A percentile compares a stretch with the other conserved stretches of the same genome.
These are phyloP conservation scores for Cucurbita pepo DNA, from an alignment of 306 rosid genomes.

Conservation along the genomic window DNA sequence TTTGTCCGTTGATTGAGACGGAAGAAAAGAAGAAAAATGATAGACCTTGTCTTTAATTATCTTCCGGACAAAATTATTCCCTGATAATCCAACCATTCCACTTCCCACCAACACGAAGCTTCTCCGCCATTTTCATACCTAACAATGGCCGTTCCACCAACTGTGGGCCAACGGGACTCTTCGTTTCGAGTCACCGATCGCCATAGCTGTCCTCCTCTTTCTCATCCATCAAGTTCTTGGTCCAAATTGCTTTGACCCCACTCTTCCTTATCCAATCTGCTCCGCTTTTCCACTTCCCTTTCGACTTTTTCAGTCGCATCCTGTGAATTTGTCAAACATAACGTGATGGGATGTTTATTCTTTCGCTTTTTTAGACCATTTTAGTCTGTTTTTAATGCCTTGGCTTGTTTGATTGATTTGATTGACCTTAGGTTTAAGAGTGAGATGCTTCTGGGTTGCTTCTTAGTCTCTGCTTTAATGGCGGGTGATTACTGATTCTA, in stretches of 20 bases:
- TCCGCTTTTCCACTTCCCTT: not conserved
- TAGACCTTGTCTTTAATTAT: not conserved
- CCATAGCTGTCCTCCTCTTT: slow-evolving; percentile 19
- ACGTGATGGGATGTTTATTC: slow-evolving; percentile 1
- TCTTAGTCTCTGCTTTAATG: not conserved
- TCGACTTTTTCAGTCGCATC: slow-evolving; percentile 7
- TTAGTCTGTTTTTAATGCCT: not conserved
- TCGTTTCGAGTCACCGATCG: not conserved
- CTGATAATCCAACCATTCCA: not conserved
- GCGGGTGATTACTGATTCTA: not conserved
- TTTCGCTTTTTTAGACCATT: not conserved
- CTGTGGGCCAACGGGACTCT: not conserved
- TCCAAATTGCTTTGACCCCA: not conserved
- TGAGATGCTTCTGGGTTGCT: not conserved
- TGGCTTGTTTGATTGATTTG: not conserved
- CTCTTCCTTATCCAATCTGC: not conserved
- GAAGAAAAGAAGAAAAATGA: not conserved
- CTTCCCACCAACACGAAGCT: slow-evolving; percentile 5
- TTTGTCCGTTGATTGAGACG: not conserved
- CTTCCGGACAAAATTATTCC: slow-evolving; percentile 1
- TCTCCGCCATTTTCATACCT: not conserved
- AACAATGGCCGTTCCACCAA: not conserved
- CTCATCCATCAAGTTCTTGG: not conserved
- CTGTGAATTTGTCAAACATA: slow-evolving; percentile 16
- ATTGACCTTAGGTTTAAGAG: slow-evolving; percentile 1